phyloP scores from a whole-genome alignment of 2,329 filamentous ascomycete genomes.

The Colletotrichum cordylinicola region DNA sequence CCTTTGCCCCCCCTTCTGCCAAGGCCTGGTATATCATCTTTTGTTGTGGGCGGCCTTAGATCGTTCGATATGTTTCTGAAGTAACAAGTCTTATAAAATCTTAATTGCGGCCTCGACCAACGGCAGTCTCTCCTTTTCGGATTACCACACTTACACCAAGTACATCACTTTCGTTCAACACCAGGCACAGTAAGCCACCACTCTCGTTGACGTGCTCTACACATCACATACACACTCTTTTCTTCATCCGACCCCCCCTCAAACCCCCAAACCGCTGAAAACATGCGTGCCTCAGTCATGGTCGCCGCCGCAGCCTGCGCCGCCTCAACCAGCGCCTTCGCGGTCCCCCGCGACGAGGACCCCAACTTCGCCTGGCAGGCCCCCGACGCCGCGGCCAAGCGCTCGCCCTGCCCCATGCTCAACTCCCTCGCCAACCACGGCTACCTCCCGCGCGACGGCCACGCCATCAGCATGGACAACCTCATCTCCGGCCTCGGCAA shows the following conservation, averaged over 20 bases:
- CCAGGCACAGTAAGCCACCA: not conserved
- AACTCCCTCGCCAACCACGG: conserved; percentile 29
- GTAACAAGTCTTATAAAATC: not conserved
- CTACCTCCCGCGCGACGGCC: conserved; percentile 26
- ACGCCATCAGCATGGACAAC: conserved; percentile 21
- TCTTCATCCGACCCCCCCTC: not conserved
- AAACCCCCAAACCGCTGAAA: not conserved
- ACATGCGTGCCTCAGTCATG: conserved; percentile 12
- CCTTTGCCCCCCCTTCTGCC: not conserved
- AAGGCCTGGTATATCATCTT: not conserved
- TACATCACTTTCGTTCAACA: not conserved
- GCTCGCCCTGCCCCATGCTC: conserved; percentile 28
- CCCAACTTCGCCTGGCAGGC: conserved; percentile 1
- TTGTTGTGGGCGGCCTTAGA: not conserved
- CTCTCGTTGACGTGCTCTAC: not conserved
- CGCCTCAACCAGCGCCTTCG: not conserved
- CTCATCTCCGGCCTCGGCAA: conserved; percentile 23
- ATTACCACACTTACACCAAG: not conserved
- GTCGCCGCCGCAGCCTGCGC: conserved; percentile 7
- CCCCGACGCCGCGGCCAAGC: conserved; percentile 44
- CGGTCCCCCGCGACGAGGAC: not conserved
- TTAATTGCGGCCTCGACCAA: not conserved
- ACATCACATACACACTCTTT: not conserved
- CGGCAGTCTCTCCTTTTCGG: not conserved
- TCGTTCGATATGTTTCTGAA: not conserved